Evolutionary conservation across 305 asterid genomes (phyloP).

Genomic region (Ilex paraguariensis): DNA sequence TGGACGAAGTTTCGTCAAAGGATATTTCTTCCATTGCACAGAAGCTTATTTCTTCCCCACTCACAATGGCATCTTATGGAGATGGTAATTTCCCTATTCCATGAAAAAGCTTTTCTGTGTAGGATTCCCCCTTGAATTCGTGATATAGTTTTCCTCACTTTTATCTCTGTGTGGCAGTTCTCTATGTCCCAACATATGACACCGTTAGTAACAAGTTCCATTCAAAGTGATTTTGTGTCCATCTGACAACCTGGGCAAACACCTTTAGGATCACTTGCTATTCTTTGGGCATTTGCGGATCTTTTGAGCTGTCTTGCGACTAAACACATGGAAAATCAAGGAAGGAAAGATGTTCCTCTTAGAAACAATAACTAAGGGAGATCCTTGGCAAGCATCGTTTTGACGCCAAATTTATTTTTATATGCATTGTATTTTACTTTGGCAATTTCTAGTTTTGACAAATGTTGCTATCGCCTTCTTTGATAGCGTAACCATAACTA

Average conservation of each 20-base stretch:
- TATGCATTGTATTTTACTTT: too few species aligned
- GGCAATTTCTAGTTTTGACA: too few species aligned
- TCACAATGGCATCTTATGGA: constrained; percentile 93
- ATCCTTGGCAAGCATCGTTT: too few species aligned
- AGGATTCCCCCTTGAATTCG: not conserved
- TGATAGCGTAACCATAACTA: too few species aligned
- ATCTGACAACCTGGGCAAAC: not conserved
- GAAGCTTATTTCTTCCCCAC: constrained; percentile 67
- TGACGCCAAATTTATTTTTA: too few species aligned
- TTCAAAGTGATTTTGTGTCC: constrained; percentile 18
- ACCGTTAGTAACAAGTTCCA: constrained; percentile 49
- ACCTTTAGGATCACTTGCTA: too few species aligned
- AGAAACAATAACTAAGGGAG: too few species aligned
- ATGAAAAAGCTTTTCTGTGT: not conserved
- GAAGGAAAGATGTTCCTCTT: too few species aligned
- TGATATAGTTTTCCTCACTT: constrained; percentile 3
- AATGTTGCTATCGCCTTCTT: too few species aligned
- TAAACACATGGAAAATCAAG: too few species aligned
- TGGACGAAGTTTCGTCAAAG: constrained; percentile 49
- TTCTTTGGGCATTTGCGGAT: too few species aligned
- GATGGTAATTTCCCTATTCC: constrained; percentile 56
- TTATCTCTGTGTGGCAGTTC: constrained; percentile 41
- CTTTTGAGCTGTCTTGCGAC: too few species aligned
- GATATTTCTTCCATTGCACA: constrained; percentile 46
- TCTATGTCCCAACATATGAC: constrained; percentile 73